Percentiles rank a stretch among this genome's conserved stretches.
phyloP scores from a whole-genome alignment of 768 basidiomycete genomes.

The Leucocoprinus birnbaumii region DNA sequence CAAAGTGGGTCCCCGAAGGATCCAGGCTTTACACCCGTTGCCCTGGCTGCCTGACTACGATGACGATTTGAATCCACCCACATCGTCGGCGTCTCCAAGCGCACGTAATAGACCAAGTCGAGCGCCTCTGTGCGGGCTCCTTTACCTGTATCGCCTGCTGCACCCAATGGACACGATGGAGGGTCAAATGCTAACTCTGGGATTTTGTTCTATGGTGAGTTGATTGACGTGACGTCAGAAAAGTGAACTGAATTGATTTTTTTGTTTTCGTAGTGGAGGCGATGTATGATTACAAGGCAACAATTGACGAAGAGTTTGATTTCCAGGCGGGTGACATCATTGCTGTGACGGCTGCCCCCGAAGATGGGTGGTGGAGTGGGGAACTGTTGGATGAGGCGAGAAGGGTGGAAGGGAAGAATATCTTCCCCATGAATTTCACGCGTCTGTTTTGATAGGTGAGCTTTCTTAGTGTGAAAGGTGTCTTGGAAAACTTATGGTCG shows the following conservation, averaged over 20 bases:
- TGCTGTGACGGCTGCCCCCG: conserved; percentile 90
- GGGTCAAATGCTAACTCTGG: conserved; percentile 20
- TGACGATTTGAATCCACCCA: neutral
- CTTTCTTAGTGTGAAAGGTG: neutral
- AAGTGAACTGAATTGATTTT: conserved; percentile 7
- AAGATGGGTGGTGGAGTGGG: conserved; percentile 99
- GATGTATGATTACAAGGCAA: conserved; percentile 81
- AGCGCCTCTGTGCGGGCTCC: neutral
- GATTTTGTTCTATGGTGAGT: conserved; percentile 84
- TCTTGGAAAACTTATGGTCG: no score
- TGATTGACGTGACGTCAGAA: neutral
- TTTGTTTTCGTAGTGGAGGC: conserved; percentile 70
- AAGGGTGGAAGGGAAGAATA: conserved; percentile 64
- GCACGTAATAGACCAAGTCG: neutral
- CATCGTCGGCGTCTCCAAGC: neutral
- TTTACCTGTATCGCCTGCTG: neutral
- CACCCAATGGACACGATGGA: neutral
- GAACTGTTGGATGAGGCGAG: conserved; percentile 74
- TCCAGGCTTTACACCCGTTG: no score
- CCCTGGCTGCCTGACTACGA: no score
- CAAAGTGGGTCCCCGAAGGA: no score
- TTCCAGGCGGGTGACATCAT: conserved; percentile 97
- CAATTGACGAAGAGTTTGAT: conserved; percentile 91
- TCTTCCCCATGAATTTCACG: conserved; percentile 90
- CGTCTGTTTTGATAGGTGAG: conserved; percentile 57